A percentile compares a stretch with the other conserved stretches of the same genome.
These are phyloP conservation scores for Citropsis articulata DNA, from an alignment of 345 rosid species.

Conservation along the genomic window DNA sequence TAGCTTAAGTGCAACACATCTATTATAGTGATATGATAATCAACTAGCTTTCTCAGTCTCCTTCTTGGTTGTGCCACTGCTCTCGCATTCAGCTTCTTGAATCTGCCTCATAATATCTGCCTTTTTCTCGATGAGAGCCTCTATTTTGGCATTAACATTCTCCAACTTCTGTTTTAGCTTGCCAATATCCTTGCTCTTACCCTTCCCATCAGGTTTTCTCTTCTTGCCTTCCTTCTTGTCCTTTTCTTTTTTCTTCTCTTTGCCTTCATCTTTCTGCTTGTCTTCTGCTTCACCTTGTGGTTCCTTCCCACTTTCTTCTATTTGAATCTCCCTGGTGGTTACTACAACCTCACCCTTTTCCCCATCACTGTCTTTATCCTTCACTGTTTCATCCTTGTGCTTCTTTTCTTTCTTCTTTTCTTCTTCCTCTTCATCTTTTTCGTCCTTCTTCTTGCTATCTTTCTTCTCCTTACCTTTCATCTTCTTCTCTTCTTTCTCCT, in stretches of 20 bases:
- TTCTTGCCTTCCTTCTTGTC: constrained; percentile 44
- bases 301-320: constrained; percentile 20
- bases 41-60: constrained; percentile 9
- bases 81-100: constrained; percentile 46
- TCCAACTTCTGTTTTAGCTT: constrained; percentile 54
- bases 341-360: constrained; percentile 18
- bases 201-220: constrained; percentile 42
- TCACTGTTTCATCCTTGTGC: not conserved
- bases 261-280: constrained; percentile 22
- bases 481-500: not conserved
- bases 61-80: constrained; percentile 13
- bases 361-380: constrained; percentile 11
- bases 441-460: not conserved
- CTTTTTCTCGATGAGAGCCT: constrained; percentile 46
- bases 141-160: constrained; percentile 54
- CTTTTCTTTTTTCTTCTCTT: constrained; percentile 28
- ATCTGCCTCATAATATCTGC: constrained; percentile 52
- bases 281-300: constrained; percentile 27
- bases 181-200: constrained; percentile 39
- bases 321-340: constrained; percentile 27
- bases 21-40: not conserved
- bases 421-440: constrained; percentile 1
- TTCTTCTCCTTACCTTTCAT: not conserved
- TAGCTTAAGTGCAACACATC: not conserved
- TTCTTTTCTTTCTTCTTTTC: not conserved